phyloP scores from a whole-genome alignment of 2,329 filamentous ascomycete genomes.

The Biscogniauxia marginata region DNA sequence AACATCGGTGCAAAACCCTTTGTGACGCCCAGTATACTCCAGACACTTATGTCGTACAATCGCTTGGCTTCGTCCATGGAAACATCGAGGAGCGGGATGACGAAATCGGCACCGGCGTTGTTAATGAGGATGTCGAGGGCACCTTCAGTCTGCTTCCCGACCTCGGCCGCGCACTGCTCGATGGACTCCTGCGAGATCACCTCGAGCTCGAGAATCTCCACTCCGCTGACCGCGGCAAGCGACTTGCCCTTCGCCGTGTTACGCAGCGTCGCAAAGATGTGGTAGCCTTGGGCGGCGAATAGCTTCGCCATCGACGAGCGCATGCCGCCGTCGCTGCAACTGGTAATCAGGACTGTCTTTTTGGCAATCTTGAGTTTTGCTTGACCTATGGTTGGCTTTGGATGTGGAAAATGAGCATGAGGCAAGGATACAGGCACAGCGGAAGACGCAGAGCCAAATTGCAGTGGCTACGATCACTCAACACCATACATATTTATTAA shows the following conservation, averaged over 20 bases:
- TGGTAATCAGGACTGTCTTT: conserved; percentile 5
- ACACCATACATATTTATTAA: no score
- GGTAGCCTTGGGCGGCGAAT: neutral
- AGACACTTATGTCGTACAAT: conserved; percentile 12
- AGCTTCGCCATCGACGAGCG: conserved; percentile 1
- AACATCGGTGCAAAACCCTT: no score
- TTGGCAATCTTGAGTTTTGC: neutral
- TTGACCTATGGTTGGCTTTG: no score
- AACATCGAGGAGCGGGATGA: conserved; percentile 8
- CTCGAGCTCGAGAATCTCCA: conserved; percentile 13
- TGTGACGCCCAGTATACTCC: no score
- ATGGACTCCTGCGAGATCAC: conserved; percentile 10
- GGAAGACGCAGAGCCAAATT: no score
- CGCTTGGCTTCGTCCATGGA: conserved; percentile 1
- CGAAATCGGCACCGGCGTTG: conserved; percentile 10
- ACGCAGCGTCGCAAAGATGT: conserved; percentile 11
- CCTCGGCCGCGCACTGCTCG: neutral
- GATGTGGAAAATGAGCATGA: no score
- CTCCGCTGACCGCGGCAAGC: neutral
- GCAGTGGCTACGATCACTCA: no score
- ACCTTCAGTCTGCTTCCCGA: neutral
- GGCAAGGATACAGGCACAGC: no score
- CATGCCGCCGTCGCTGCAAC: conserved; percentile 6
- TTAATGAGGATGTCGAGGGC: conserved; percentile 14
- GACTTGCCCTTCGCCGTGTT: conserved; percentile 2